phyloP scores from a whole-genome alignment of 257 asterid genomes.

The Solanum bulbocastanum region DNA sequence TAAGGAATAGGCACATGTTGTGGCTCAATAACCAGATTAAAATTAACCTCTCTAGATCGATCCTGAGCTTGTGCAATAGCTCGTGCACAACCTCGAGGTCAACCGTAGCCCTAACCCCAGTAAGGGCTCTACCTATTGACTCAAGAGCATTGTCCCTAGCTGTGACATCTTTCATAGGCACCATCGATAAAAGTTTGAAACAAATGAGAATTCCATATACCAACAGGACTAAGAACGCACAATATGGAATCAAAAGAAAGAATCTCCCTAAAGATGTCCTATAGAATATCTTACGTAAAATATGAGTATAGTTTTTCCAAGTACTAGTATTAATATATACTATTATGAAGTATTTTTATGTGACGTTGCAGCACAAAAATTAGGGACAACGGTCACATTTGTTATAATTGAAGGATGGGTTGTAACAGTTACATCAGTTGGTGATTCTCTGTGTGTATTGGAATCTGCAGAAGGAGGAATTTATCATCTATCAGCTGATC shows the following conservation, averaged over 20 bases:
- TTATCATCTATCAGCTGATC: constrained; percentile 71
- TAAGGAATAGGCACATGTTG: not conserved
- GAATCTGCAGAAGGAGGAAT: constrained; percentile 63
- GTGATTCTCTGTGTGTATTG: constrained; percentile 73
- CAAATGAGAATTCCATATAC: not conserved
- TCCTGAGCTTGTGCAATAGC: not conserved
- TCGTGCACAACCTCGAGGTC: not conserved
- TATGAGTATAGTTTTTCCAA: not conserved
- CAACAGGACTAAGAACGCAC: not conserved
- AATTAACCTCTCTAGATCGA: no score
- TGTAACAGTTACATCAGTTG: constrained; percentile 70
- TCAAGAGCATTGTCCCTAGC: not conserved
- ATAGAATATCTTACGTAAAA: not conserved
- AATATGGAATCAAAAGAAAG: not conserved
- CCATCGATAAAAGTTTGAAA: not conserved
- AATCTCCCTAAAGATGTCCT: not conserved
- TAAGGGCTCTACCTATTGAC: not conserved
- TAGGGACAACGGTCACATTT: constrained; percentile 75
- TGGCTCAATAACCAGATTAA: no score
- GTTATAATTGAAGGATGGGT: constrained; percentile 77
- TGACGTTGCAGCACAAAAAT: constrained; percentile 43
- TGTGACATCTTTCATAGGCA: not conserved
- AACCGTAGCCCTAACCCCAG: not conserved
- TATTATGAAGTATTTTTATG: constrained; percentile 1
- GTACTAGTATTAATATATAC: not conserved